A percentile compares a stretch with the other conserved stretches of the same genome.
Conservation (phyloP, 768 basidiomycete genomes). For the Scleroderma bovista region DNA sequence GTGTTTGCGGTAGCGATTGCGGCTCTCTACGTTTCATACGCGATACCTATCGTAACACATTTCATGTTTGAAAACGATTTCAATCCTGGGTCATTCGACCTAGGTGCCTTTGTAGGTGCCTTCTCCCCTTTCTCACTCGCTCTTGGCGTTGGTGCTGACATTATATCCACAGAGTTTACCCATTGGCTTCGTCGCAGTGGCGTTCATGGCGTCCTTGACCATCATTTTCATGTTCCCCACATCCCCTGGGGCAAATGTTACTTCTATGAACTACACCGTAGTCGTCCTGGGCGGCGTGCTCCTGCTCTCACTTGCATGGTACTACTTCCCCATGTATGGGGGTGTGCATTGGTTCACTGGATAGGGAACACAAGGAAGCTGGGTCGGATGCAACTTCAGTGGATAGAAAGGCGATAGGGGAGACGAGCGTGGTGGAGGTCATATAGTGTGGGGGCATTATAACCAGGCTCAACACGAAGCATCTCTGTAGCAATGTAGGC, state of each 20-base stretch:
- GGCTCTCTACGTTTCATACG: slow-evolving; percentile 41
- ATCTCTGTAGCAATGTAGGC: too few species aligned
- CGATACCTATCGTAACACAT: slow-evolving; percentile 47
- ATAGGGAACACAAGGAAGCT: background rate
- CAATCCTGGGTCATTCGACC: slow-evolving; percentile 43
- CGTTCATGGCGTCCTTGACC: slow-evolving; percentile 62
- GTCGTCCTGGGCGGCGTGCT: slow-evolving; percentile 61
- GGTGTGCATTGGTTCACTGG: slow-evolving; percentile 67
- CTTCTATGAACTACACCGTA: slow-evolving; percentile 67
- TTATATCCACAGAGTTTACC: slow-evolving; percentile 45
- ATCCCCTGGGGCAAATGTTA: slow-evolving; percentile 37
- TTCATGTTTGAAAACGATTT: slow-evolving; percentile 43
- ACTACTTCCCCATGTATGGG: slow-evolving; percentile 65
- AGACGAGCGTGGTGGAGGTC: background rate
- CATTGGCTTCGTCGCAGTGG: slow-evolving; percentile 46
- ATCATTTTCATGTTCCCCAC: slow-evolving; percentile 62
- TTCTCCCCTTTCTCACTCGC: background rate
- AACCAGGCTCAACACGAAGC: too few species aligned
- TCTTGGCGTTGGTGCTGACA: slow-evolving; percentile 4
- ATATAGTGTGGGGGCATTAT: background rate
- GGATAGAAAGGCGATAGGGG: slow-evolving; percentile 4
- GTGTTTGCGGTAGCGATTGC: slow-evolving; percentile 48
- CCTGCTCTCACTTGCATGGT: slow-evolving; percentile 52
- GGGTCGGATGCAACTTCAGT: background rate
- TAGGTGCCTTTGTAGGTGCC: slow-evolving; percentile 39